Conservation (phyloP, 345 rosid species). For the Salix suchowensis region DNA sequence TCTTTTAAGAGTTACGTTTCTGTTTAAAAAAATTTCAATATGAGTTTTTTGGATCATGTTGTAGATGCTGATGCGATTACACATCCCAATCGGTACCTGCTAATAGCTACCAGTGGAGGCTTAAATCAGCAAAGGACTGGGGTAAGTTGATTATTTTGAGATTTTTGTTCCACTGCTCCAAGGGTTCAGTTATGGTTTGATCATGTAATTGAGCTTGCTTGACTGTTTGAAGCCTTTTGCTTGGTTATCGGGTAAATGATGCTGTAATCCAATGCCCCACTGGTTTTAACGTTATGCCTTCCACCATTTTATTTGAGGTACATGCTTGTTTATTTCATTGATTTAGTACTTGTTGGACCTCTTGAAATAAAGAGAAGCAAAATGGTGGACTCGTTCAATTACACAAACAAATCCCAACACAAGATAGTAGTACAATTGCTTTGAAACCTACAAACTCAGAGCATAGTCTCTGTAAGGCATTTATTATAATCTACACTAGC, state of each 20-base stretch:
- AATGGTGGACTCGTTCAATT: neutral
- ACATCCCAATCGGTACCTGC: constrained; percentile 53
- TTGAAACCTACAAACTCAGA: neutral
- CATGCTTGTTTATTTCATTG: too few species aligned
- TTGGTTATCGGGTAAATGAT: neutral
- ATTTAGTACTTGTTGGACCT: neutral
- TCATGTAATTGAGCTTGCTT: neutral
- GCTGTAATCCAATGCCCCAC: neutral
- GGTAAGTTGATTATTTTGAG: constrained; percentile 31
- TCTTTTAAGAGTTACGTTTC: neutral
- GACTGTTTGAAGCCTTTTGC: neutral
- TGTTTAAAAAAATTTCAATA: neutral
- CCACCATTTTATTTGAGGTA: too few species aligned
- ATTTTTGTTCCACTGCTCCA: neutral
- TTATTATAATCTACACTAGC: neutral
- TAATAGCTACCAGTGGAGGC: constrained; percentile 84
- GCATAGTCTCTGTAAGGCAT: neutral
- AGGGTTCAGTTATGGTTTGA: neutral
- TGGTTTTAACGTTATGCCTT: too few species aligned
- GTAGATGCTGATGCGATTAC: constrained; percentile 58
- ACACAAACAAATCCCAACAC: neutral
- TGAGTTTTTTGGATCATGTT: constrained; percentile 8
- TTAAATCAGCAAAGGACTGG: constrained; percentile 96
- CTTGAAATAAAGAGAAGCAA: neutral
- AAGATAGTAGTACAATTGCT: neutral